A percentile compares a stretch with the other conserved stretches of the same genome.
Conservation (phyloP, 2,329 filamentous ascomycete species). For the Diaporthe australafricana region DNA sequence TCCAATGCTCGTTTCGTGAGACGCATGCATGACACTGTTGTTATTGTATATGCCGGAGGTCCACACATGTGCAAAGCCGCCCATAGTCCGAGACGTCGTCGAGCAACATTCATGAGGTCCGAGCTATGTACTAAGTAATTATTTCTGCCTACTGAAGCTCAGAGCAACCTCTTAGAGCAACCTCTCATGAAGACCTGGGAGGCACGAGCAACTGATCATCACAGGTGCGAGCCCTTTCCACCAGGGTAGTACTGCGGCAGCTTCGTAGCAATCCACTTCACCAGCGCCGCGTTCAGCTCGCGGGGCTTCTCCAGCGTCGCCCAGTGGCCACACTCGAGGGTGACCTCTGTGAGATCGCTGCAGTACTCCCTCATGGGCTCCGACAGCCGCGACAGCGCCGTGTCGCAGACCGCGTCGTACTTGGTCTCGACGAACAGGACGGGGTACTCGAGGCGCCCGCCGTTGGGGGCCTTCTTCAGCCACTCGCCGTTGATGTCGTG, state of each 20-base stretch:
- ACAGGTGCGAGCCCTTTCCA: neutral
- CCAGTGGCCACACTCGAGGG: slow-evolving; percentile 50
- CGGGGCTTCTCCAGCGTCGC: slow-evolving; percentile 45
- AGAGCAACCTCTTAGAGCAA: neutral
- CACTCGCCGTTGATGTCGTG: slow-evolving; percentile 55
- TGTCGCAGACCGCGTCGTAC: slow-evolving; percentile 53
- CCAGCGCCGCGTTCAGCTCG: slow-evolving; percentile 42
- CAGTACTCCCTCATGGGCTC: slow-evolving; percentile 49
- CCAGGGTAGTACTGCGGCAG: slow-evolving; percentile 8
- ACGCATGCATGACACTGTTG: neutral
- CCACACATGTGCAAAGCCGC: too few relatives aligned
- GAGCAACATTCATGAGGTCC: neutral
- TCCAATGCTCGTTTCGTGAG: neutral
- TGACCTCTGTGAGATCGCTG: slow-evolving; percentile 52
- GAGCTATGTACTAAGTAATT: neutral
- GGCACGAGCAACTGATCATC: neutral
- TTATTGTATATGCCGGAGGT: neutral
- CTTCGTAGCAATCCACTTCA: slow-evolving; percentile 39
- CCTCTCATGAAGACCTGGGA: neutral
- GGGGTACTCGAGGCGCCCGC: slow-evolving; percentile 50
- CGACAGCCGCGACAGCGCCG: slow-evolving; percentile 46
- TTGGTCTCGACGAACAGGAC: slow-evolving; percentile 49
- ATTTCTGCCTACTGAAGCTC: neutral
- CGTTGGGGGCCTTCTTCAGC: slow-evolving; percentile 42
- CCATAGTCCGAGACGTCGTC: neutral